phyloP scores from a whole-genome alignment of 345 rosid genomes.

The Camelina sativa region DNA sequence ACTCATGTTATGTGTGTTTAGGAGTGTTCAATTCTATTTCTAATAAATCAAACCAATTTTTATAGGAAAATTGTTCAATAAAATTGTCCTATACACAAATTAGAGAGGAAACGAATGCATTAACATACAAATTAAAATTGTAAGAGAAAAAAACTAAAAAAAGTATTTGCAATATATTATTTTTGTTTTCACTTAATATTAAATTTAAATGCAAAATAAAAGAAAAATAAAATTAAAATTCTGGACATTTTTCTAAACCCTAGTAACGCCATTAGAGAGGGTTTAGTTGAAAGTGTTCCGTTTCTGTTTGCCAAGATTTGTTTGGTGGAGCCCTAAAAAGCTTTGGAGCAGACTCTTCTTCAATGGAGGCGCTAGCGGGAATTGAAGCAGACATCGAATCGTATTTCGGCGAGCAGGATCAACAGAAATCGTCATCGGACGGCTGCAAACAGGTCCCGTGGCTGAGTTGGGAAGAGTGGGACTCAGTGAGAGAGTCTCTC shows the following conservation, averaged over 20 bases:
- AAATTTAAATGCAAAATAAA: neutral
- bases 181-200: neutral
- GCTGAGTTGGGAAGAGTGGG: slow-evolving; percentile 97
- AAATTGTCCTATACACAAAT: neutral
- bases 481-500: slow-evolving; percentile 70
- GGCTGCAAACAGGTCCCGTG: slow-evolving; percentile 79
- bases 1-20: neutral
- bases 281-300: neutral
- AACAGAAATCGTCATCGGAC: slow-evolving; percentile 44
- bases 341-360: slow-evolving; percentile 20
- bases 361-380: slow-evolving; percentile 52
- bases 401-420: slow-evolving; percentile 37
- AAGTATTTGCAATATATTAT: neutral
- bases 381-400: slow-evolving; percentile 50
- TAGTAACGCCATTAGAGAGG: slow-evolving; percentile 36
- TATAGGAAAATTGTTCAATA: neutral
- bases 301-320: neutral
- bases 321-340: neutral
- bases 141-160: too few species aligned
- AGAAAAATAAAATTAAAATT: neutral
- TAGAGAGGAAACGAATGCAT: too few species aligned
- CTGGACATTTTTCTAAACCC: slow-evolving; percentile 25
- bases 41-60: slow-evolving; percentile 2
- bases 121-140: too few species aligned
- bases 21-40: neutral